Evolutionary conservation across 495 filamentous ascomycete species (phyloP).

Genomic region (Penicillium flavigenum): DNA sequence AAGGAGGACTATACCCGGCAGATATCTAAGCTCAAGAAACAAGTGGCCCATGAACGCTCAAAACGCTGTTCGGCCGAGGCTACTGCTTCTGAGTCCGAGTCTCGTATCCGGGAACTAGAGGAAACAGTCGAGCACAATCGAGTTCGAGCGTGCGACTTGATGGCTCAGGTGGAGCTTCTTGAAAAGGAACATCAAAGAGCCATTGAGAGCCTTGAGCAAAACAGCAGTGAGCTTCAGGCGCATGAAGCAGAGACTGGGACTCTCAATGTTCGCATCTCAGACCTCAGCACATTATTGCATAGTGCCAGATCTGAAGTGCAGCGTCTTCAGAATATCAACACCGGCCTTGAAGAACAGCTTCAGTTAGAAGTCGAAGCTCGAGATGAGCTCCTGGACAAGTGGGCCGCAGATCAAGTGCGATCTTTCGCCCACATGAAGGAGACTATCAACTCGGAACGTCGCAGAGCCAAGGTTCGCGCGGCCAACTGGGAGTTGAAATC

Average conservation of each 20-base stretch:
- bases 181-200: constrained; percentile 33
- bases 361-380: constrained; percentile 38
- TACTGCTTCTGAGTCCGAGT: constrained; percentile 32
- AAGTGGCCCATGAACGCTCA: constrained; percentile 37
- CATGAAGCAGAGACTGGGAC: constrained; percentile 45
- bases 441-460: constrained; percentile 35
- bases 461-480: constrained; percentile 39
- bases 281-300: constrained; percentile 41
- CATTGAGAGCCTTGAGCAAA: constrained; percentile 30
- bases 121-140: constrained; percentile 34
- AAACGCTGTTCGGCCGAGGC: constrained; percentile 40
- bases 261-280: constrained; percentile 42
- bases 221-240: constrained; percentile 29
- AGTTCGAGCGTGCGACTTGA: constrained; percentile 40
- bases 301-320: constrained; percentile 31
- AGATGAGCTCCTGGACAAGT: constrained; percentile 39
- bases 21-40: constrained; percentile 43
- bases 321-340: constrained; percentile 34
- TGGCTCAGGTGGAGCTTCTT: constrained; percentile 31
- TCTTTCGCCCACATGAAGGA: constrained; percentile 45
- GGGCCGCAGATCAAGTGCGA: constrained; percentile 39
- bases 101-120: constrained; percentile 44
- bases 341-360: constrained; percentile 38
- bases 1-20: constrained; percentile 33
- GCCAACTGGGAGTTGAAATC: constrained; percentile 47